phyloP scores from a whole-genome alignment of 345 rosid species.

The Raphanus sativus region DNA sequence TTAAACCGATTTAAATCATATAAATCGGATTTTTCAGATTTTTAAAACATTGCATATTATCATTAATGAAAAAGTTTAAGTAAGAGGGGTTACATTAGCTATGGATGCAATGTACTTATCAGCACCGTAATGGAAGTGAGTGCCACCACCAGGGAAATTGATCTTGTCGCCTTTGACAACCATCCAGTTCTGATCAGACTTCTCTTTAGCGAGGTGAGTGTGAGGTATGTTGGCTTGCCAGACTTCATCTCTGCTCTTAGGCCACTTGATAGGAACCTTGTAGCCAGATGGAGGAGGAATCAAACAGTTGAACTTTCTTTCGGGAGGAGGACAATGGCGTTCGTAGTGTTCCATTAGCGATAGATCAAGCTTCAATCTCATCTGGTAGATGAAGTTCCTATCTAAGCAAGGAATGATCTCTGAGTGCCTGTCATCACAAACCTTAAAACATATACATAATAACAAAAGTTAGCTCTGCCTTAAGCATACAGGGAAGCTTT shows the following conservation, averaged over 20 bases:
- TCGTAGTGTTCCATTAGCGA: slow-evolving; percentile 98
- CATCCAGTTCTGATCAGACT: slow-evolving; percentile 99
- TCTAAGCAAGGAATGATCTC: slow-evolving; percentile 96
- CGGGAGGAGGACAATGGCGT: slow-evolving; percentile 95
- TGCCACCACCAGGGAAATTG: slow-evolving; percentile 95
- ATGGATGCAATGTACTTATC: slow-evolving; percentile 91
- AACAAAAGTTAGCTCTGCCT: slow-evolving; percentile 18
- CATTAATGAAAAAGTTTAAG: neutral
- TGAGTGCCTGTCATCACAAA: slow-evolving; percentile 92
- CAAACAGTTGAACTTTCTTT: slow-evolving; percentile 90
- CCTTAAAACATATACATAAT: slow-evolving; percentile 42
- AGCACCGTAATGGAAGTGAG: slow-evolving; percentile 99
- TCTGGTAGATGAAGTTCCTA: slow-evolving; percentile 83
- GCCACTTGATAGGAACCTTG: slow-evolving; percentile 99
- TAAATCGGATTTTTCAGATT: no score
- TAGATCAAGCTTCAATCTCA: slow-evolving; percentile 93
- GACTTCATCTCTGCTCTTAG: slow-evolving; percentile 96
- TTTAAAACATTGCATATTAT: neutral
- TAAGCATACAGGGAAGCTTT: neutral
- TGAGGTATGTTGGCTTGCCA: slow-evolving; percentile 99
- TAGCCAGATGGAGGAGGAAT: slow-evolving; percentile 97
- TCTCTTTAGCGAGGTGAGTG: slow-evolving; percentile 96
- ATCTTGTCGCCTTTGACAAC: slow-evolving; percentile 96
- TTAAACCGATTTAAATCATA: no score
- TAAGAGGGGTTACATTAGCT: slow-evolving; percentile 70